phyloP scores from a whole-genome alignment of 2,329 filamentous ascomycete species.

The Cadophora luteo-olivacea region DNA sequence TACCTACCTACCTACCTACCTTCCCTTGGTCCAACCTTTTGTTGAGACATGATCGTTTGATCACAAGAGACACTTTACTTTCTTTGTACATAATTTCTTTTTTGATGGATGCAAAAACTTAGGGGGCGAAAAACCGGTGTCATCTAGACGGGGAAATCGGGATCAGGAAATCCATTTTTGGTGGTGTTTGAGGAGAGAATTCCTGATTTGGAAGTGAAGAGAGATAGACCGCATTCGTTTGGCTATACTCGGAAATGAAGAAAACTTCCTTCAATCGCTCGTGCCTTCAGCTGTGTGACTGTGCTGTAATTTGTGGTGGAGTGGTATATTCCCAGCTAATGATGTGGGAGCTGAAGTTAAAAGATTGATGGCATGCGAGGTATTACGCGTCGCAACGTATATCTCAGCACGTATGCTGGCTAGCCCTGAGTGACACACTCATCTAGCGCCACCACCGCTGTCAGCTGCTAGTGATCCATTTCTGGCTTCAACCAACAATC shows the following conservation, averaged over 20 bases:
- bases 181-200: background rate
- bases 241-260: background rate
- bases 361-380: background rate
- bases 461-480: background rate
- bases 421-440: too few species aligned
- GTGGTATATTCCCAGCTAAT: too few species aligned
- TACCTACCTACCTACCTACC: background rate
- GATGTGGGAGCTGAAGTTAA: too few species aligned
- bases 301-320: background rate
- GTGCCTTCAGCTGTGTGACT: background rate
- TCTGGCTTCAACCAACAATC: too few species aligned
- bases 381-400: background rate
- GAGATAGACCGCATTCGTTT: background rate
- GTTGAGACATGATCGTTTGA: background rate
- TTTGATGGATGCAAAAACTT: background rate
- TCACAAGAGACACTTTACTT: background rate
- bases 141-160: constrained; percentile 7
- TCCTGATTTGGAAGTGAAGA: background rate
- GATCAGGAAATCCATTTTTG: background rate
- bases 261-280: background rate
- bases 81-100: constrained; percentile 11
- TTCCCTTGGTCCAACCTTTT: background rate
- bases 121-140: constrained; percentile 15
- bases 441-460: background rate
- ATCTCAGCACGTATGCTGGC: background rate